Conservation (phyloP, 140 eudicot genomes). For the Flaveria floridana region DNA sequence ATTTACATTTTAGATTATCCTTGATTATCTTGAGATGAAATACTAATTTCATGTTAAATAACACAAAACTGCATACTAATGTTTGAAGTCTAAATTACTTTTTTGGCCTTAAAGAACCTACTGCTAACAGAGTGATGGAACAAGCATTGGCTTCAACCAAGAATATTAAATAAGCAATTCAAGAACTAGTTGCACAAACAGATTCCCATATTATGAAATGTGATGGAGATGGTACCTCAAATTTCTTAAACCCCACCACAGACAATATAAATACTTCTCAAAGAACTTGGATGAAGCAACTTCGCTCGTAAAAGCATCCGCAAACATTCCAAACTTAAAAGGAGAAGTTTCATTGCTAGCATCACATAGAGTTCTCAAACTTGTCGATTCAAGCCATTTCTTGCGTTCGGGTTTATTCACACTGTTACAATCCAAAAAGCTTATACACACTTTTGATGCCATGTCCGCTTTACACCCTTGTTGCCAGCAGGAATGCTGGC, state of each 20-base stretch:
- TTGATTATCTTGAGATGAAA: not conserved
- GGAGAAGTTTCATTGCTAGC: constrained; percentile 59
- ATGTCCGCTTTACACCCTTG: constrained; percentile 56
- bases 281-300: constrained; percentile 71
- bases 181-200: not conserved
- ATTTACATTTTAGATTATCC: not conserved
- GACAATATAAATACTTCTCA: constrained; percentile 78
- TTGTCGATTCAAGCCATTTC: constrained; percentile 65
- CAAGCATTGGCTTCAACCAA: not conserved
- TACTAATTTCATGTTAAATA: not conserved
- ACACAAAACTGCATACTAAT: not conserved
- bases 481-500: constrained; percentile 86
- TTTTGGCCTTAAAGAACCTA: not conserved
- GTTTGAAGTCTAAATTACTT: too few relatives aligned
- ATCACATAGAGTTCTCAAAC: constrained; percentile 55
- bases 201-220: constrained; percentile 1
- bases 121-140: not conserved
- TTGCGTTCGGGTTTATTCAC: constrained; percentile 43
- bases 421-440: constrained; percentile 69
- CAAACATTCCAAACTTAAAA: constrained; percentile 91
- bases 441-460: constrained; percentile 50
- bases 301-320: constrained; percentile 80
- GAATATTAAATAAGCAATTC: not conserved
- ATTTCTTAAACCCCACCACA: constrained; percentile 95
- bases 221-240: constrained; percentile 52